Evolutionary conservation across 2,329 filamentous ascomycete species (phyloP).

Genomic region (Pezicula rhizophila): DNA sequence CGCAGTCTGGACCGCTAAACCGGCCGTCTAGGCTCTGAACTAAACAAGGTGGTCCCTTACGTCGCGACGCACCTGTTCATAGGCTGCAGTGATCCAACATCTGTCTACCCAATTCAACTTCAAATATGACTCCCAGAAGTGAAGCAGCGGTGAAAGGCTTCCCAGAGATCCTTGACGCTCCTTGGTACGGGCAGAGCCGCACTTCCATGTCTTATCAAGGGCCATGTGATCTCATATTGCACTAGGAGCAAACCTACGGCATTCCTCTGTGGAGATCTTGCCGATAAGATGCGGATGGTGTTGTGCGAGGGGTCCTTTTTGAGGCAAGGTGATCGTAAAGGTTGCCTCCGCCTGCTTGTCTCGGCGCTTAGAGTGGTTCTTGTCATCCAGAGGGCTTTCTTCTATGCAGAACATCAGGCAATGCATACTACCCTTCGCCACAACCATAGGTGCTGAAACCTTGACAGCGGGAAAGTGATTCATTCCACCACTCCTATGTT

Average conservation of each 20-base stretch:
- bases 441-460: not conserved
- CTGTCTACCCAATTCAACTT: not conserved
- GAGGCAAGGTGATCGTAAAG: not conserved
- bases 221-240: not conserved
- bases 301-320: not conserved
- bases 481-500: not conserved
- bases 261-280: not conserved
- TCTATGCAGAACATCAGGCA: not conserved
- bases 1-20: too few relatives aligned
- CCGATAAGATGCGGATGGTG: not conserved
- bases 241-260: not conserved
- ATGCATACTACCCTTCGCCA: not conserved
- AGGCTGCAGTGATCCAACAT: too few relatives aligned
- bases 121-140: not conserved
- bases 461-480: not conserved
- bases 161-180: constrained; percentile 3
- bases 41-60: too few relatives aligned
- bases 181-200: constrained; percentile 13
- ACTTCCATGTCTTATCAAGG: constrained; percentile 7
- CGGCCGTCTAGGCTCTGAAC: too few relatives aligned
- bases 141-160: not conserved
- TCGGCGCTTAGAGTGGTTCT: not conserved
- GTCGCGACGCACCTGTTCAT: too few relatives aligned
- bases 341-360: not conserved
- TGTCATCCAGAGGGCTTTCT: not conserved